A percentile compares a stretch with the other conserved stretches of the same genome.
Conservation (phyloP, 768 basidiomycete species). For the Candolleomyces eurysporus region DNA sequence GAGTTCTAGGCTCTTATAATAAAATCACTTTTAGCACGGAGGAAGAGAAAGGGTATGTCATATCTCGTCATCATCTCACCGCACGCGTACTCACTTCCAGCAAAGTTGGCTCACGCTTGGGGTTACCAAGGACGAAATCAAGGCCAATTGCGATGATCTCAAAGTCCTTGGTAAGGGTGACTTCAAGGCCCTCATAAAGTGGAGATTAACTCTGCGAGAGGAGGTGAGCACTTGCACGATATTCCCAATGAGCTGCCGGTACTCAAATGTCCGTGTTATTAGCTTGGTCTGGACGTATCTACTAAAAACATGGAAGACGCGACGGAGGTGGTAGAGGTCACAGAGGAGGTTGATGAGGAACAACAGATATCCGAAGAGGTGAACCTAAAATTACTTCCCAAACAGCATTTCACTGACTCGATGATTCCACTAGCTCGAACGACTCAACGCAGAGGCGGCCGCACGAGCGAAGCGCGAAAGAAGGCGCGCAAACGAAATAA, state of each 20-base stretch:
- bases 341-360: constrained; percentile 79
- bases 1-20: constrained; percentile 74
- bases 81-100: constrained; percentile 2
- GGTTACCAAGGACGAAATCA: constrained; percentile 76
- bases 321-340: constrained; percentile 68
- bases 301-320: constrained; percentile 69
- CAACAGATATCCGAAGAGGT: constrained; percentile 90
- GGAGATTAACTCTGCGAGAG: constrained; percentile 84
- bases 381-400: constrained; percentile 1
- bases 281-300: constrained; percentile 87
- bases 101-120: constrained; percentile 70
- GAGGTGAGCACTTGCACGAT: constrained; percentile 53
- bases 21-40: constrained; percentile 74
- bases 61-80: constrained; percentile 1
- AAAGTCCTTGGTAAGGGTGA: constrained; percentile 98
- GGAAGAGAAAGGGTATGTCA: constrained; percentile 76
- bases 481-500: constrained; percentile 85
- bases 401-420: constrained; percentile 5
- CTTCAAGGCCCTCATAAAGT: constrained; percentile 90
- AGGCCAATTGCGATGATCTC: constrained; percentile 83
- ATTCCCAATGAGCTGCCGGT: background rate
- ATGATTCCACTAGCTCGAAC: constrained; percentile 62
- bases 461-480: constrained; percentile 77
- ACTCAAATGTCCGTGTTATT: background rate
- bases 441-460: constrained; percentile 73